phyloP scores from a whole-genome alignment of 2,329 filamentous ascomycete species.

The Diaporthe citri region DNA sequence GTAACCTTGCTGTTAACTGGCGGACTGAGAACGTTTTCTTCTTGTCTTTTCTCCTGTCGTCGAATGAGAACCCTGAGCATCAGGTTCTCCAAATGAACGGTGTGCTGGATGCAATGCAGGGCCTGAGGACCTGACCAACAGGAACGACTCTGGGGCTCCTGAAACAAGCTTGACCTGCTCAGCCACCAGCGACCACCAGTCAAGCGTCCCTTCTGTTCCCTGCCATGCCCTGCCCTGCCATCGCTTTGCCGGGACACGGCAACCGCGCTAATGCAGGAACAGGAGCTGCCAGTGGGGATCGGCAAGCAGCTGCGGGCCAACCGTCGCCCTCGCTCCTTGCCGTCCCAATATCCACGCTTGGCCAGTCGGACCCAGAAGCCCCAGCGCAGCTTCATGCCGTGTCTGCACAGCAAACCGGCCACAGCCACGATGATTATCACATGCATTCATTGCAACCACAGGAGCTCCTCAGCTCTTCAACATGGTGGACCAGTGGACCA shows the following conservation, averaged over 20 bases:
- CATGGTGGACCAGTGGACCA: not conserved
- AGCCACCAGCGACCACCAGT: constrained; percentile 36
- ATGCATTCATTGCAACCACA: not conserved
- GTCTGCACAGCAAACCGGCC: not conserved
- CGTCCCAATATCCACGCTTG: constrained; percentile 6
- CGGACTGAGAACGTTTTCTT: not conserved
- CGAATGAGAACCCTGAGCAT: constrained; percentile 5
- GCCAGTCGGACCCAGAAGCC: constrained; percentile 14
- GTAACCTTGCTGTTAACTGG: not conserved
- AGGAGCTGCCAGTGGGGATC: constrained; percentile 18
- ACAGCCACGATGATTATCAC: constrained; percentile 2
- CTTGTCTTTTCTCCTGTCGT: not conserved
- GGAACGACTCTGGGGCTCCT: constrained; percentile 11
- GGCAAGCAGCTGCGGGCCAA: constrained; percentile 18
- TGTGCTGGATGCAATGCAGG: constrained; percentile 18
- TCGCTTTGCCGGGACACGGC: constrained; percentile 5
- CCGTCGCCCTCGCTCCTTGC: not conserved
- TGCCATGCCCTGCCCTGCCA: not conserved
- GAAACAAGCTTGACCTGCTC: constrained; percentile 39
- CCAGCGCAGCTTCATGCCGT: not conserved
- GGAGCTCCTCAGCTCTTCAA: not conserved
- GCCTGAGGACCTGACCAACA: constrained; percentile 9
- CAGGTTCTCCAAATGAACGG: not conserved
- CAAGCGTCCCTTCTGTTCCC: not conserved
- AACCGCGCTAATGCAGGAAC: constrained; percentile 39